These are phyloP conservation scores for Amesomyces nigricolor DNA, from an alignment of 2,329 filamentous ascomycete genomes.

Conservation along the genomic window DNA sequence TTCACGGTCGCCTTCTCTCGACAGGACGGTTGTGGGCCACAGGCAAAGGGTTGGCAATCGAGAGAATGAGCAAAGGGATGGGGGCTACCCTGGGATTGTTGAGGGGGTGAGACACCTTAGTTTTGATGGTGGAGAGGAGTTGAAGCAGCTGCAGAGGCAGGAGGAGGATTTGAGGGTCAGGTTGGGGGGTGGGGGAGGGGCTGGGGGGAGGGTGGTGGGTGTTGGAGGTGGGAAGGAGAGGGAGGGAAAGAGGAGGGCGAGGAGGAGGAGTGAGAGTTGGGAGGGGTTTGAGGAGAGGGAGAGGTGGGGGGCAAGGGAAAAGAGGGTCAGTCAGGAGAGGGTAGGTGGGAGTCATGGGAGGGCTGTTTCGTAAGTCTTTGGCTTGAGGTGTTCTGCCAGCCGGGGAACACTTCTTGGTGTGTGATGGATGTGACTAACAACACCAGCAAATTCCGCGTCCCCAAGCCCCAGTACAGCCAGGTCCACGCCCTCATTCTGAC, in stretches of 20 bases:
- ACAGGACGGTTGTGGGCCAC: not conserved
- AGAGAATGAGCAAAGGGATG: too few species aligned
- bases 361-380: slow-evolving; percentile 14
- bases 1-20: slow-evolving; percentile 2
- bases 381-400: not conserved
- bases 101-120: too few species aligned
- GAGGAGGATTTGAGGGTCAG: slow-evolving; percentile 14
- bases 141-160: not conserved
- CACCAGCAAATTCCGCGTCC: slow-evolving; percentile 10
- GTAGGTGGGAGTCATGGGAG: not conserved
- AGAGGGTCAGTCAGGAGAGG: not conserved
- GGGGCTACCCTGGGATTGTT: too few species aligned
- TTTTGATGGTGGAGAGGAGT: slow-evolving; percentile 4
- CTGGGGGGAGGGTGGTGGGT: slow-evolving; percentile 4
- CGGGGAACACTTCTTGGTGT: not conserved
- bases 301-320: not conserved
- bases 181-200: not conserved
- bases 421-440: not conserved
- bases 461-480: slow-evolving; percentile 20
- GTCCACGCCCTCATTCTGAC: slow-evolving; percentile 27
- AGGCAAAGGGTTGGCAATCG: too few species aligned
- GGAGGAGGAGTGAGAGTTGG: slow-evolving; percentile 14
- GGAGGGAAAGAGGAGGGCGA: slow-evolving; percentile 6
- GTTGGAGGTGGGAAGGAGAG: not conserved
- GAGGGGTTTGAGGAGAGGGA: not conserved